Evolutionary conservation across 2,329 filamentous ascomycete genomes (phyloP).

Genomic region (Colletotrichum lindemuthianum): DNA sequence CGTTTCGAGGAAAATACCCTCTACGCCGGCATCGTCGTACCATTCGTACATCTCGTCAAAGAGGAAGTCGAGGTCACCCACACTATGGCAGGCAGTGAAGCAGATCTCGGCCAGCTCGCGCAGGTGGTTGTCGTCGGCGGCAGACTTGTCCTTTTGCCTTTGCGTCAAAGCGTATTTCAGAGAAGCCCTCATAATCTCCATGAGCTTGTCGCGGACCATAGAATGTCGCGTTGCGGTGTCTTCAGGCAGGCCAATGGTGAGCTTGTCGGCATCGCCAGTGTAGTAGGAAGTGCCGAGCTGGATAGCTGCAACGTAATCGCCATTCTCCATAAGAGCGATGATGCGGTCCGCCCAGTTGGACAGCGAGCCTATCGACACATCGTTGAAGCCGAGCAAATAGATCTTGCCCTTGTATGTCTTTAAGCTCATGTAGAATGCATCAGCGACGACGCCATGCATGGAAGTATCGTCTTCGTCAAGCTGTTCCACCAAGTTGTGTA

Average conservation of each 20-base stretch:
- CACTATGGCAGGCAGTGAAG: conserved; percentile 82
- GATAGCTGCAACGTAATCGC: conserved; percentile 95
- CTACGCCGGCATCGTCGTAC: conserved; percentile 81
- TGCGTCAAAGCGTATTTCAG: conserved; percentile 87
- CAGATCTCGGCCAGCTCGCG: conserved; percentile 84
- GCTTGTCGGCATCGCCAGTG: conserved; percentile 87
- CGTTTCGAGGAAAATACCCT: conserved; percentile 84
- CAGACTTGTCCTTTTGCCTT: conserved; percentile 59
- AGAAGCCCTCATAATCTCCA: conserved; percentile 94
- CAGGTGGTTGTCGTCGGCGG: conserved; percentile 68
- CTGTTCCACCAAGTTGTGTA: conserved; percentile 86
- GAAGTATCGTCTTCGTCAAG: conserved; percentile 86
- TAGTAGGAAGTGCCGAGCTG: conserved; percentile 92
- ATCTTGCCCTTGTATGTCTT: conserved; percentile 93
- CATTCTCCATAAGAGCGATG: conserved; percentile 93
- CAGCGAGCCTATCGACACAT: conserved; percentile 87
- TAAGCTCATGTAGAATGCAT: conserved; percentile 98
- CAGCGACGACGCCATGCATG: conserved; percentile 95
- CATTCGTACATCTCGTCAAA: conserved; percentile 92
- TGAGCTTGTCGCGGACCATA: conserved; percentile 86
- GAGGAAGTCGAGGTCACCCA: conserved; percentile 82
- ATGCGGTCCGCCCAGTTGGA: conserved; percentile 98
- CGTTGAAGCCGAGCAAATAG: conserved; percentile 93
- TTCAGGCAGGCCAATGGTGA: conserved; percentile 93
- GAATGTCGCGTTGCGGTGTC: conserved; percentile 78